Evolutionary conservation across 768 basidiomycete genomes (phyloP).

Genomic region (Kwoniella europaea): DNA sequence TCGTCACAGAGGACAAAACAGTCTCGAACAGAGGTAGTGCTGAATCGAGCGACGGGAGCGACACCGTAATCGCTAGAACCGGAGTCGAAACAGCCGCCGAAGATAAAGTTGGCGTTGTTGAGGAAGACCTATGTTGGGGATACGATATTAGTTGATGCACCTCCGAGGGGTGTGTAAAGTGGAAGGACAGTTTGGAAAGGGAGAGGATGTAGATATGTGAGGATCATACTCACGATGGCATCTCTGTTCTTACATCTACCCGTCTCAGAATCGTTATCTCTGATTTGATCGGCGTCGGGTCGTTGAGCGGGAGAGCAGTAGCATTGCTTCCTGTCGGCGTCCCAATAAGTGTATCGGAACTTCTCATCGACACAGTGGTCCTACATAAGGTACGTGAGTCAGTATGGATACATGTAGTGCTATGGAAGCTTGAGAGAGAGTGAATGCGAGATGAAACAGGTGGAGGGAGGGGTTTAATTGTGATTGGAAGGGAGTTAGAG

Average conservation of each 20-base stretch:
- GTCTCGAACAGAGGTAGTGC: constrained; percentile 18
- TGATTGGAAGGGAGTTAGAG: background rate
- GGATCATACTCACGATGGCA: constrained; percentile 12
- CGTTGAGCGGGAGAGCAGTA: constrained; percentile 25
- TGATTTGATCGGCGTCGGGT: constrained; percentile 22
- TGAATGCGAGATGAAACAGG: background rate
- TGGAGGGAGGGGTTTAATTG: background rate
- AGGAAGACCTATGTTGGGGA: constrained; percentile 15
- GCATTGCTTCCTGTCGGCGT: constrained; percentile 19
- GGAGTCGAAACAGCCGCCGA: constrained; percentile 13
- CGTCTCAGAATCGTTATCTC: constrained; percentile 11
- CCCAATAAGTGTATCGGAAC: constrained; percentile 23
- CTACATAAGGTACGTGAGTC: background rate
- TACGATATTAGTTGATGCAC: background rate
- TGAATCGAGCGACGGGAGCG: constrained; percentile 14
- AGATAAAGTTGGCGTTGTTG: constrained; percentile 15
- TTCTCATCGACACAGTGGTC: constrained; percentile 16
- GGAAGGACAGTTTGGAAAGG: background rate
- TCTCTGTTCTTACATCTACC: constrained; percentile 15
- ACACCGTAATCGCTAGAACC: background rate
- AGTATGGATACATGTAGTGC: background rate
- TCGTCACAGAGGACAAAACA: constrained; percentile 18
- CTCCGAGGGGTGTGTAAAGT: background rate
- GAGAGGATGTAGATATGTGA: background rate
- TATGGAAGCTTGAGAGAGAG: no score